These are phyloP conservation scores for Chlamydomonas reinhardtii DNA, from an alignment of 163 green algal species.

Conservation along the genomic window DNA sequence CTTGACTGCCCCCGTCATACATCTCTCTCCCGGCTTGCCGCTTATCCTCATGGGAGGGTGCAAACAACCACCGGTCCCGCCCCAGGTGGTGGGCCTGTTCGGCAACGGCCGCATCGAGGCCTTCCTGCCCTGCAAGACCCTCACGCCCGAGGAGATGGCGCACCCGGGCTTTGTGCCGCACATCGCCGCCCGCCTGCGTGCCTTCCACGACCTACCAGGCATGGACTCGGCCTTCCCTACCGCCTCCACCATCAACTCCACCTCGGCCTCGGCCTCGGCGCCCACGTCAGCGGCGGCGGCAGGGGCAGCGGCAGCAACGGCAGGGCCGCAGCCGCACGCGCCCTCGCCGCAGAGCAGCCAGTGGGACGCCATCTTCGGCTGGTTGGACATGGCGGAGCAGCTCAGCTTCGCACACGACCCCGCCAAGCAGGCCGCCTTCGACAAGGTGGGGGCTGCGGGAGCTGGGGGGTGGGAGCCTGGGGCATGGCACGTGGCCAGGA, in stretches of 20 bases:
- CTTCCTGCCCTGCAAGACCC: constrained; percentile 78
- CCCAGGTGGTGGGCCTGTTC: constrained; percentile 86
- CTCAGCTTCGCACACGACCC: constrained; percentile 72
- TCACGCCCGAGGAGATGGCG: constrained; percentile 83
- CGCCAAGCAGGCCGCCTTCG: constrained; percentile 39
- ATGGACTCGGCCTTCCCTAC: no score
- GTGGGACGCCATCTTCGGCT: constrained; percentile 61
- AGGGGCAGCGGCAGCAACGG: no score
- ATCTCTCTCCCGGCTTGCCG: no score
- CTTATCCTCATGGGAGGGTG: no score
- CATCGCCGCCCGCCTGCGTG: constrained; percentile 79
- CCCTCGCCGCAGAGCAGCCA: constrained; percentile 32
- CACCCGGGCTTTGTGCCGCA: constrained; percentile 57
- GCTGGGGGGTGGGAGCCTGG: no score
- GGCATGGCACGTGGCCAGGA: no score
- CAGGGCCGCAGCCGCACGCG: background rate
- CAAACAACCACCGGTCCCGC: no score
- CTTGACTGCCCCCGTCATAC: no score
- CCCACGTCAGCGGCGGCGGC: no score
- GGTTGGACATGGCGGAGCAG: constrained; percentile 69
- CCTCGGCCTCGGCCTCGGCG: background rate
- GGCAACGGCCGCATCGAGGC: constrained; percentile 88
- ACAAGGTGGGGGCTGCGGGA: background rate
- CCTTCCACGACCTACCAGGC: constrained; percentile 75
- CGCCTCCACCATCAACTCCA: background rate